Base-by-base conservation (phyloP, 164 flowering plant genomes). In the Cinnamomum chago region DNA sequence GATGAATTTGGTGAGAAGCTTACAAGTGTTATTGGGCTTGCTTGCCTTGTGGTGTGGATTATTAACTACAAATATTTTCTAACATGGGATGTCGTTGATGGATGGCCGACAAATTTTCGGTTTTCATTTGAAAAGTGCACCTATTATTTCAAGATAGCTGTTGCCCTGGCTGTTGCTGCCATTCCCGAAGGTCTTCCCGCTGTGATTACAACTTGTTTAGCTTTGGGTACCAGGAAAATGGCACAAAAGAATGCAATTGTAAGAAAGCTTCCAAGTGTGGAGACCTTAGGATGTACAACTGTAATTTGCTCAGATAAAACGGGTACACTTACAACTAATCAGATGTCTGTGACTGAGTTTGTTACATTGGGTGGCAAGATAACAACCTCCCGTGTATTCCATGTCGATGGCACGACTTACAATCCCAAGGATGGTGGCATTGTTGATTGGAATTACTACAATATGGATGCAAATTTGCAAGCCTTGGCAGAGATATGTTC, bases 181-280 rank as follows among this genome's bases (percentile, higher is more conserved):
- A 94, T 94, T 62, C 98, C 98, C 22, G 98, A 94, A 84, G 98
- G 98, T 50, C 93, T 94, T 73, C 98, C 98, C 58, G 95, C 98
- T 7, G 97, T 94, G 2, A 94, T 94, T 65, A 94, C 97, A 5
- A 94, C 98, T 40, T 92, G 94, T 80, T 83, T 94, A 64, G 98
- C 98, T 76, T 82, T 94, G 17, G 98, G 98, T 27, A 94, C 97
- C 18, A 78, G 86, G 72, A 94, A 92, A 81, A 94, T 94, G 98
- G 98, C 98, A 51, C 93, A 89, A 50, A 94, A 94, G 81, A 94
- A 94, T 80, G 98, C 95, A 51, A 90, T 94, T 70, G 93, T 94
- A 10, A 72, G 97, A 68, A 90, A 90, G 85, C 97, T 94, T 76
- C 95, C 92, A 0, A 94, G 98, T 76, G 97, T 92, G 33, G 98